phyloP scores from a whole-genome alignment of 2,329 filamentous ascomycete species.

The Fusarium keratoplasticum region DNA sequence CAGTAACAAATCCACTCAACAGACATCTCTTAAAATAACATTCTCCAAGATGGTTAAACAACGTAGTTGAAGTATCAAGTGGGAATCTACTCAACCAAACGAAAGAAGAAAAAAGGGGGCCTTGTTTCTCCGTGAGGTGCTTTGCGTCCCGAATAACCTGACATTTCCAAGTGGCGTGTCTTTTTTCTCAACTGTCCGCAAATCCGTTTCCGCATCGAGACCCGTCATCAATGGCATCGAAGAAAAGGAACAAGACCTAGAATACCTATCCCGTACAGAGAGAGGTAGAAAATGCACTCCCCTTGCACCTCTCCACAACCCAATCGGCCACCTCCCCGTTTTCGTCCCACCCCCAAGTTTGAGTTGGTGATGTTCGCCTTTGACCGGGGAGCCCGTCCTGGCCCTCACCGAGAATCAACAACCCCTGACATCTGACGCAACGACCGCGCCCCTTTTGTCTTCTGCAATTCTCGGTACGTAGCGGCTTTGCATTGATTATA shows the following conservation, averaged over 20 bases:
- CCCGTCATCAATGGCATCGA: neutral
- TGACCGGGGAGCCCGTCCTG: neutral
- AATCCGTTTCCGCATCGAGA: neutral
- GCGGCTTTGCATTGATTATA: neutral
- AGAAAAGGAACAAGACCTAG: neutral
- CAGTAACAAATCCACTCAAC: neutral
- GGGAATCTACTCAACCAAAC: neutral
- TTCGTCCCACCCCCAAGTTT: slow-evolving; percentile 1
- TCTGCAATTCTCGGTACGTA: neutral
- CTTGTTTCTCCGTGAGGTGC: slow-evolving; percentile 40
- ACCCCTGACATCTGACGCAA: neutral
- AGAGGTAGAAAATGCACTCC: neutral
- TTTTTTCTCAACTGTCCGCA: neutral
- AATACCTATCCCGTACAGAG: neutral
- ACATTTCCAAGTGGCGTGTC: slow-evolving; percentile 40
- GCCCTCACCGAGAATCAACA: neutral
- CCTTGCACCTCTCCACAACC: neutral
- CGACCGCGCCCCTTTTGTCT: neutral
- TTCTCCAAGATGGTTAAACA: neutral
- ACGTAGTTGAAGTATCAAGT: neutral
- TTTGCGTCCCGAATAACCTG: slow-evolving; percentile 38
- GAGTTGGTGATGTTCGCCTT: neutral
- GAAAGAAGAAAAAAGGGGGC: neutral
- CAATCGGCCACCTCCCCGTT: slow-evolving; percentile 37
- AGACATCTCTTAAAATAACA: neutral